Conservation (phyloP, 257 asterid species). For the Solanum infundibuliforme region DNA sequence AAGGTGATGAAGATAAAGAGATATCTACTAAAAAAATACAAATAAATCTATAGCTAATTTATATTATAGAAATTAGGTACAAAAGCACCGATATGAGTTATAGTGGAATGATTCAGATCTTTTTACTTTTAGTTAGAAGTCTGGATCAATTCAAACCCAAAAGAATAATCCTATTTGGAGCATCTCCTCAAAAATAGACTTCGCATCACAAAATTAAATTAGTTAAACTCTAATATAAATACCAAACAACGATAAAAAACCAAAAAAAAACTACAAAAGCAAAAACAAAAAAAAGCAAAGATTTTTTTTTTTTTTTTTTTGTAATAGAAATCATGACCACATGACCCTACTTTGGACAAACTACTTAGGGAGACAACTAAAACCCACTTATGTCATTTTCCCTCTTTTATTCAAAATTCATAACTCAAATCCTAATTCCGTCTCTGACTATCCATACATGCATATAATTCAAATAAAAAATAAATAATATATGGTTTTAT, state of each 20-base stretch:
- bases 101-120: fast-evolving
- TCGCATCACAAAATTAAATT: too few relatives aligned
- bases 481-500: too few relatives aligned
- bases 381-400: neutral
- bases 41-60: neutral
- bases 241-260: too few relatives aligned
- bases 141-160: neutral
- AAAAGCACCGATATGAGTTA: neutral
- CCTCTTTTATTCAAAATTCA: neutral
- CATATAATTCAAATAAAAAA: too few relatives aligned
- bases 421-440: neutral
- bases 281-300: neutral
- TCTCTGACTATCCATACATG: fast-evolving
- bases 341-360: neutral
- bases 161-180: too few relatives aligned
- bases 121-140: too few relatives aligned
- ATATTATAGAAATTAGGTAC: neutral
- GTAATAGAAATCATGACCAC: neutral
- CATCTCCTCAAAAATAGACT: neutral
- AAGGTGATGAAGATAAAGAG: neutral
- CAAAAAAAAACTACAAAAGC: too few relatives aligned
- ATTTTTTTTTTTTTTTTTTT: too few relatives aligned
- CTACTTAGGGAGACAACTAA: neutral
- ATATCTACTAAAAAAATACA: neutral
- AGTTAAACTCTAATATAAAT: neutral